Percentiles rank a stretch among this genome's conserved stretches.
These are phyloP conservation scores for Combretum micranthum DNA, from an alignment of 345 rosid species.

Conservation along the genomic window DNA sequence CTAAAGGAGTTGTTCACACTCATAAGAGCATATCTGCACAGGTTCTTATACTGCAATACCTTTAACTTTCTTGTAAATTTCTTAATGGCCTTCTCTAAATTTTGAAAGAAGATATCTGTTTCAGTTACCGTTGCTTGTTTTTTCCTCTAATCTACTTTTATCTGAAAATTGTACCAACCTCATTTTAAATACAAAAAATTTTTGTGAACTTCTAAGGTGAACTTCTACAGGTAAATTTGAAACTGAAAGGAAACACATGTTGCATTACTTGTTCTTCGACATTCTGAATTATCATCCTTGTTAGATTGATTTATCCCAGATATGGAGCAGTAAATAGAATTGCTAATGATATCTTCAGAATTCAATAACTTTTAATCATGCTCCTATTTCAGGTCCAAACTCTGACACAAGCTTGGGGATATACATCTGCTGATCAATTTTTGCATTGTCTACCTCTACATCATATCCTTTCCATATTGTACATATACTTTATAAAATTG, in stretches of 20 bases:
- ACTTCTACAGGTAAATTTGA: too few relatives aligned
- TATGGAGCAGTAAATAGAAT: too few relatives aligned
- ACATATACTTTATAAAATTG: conserved; percentile 3
- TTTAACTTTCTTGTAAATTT: neutral
- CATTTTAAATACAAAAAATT: too few relatives aligned
- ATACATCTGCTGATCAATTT: conserved; percentile 73
- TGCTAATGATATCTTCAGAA: too few relatives aligned
- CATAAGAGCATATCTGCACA: conserved; percentile 81
- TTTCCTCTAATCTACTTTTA: too few relatives aligned
- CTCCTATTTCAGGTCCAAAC: conserved; percentile 59
- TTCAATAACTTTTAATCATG: neutral
- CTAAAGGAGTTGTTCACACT: conserved; percentile 97
- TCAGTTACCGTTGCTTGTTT: too few relatives aligned
- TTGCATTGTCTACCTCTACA: conserved; percentile 93
- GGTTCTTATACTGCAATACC: conserved; percentile 26
- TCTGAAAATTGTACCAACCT: too few relatives aligned
- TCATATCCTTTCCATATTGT: conserved; percentile 46
- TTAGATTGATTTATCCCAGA: too few relatives aligned
- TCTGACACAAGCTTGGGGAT: conserved; percentile 87
- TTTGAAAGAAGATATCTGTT: neutral
- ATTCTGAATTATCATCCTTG: too few relatives aligned
- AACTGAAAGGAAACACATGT: too few relatives aligned
- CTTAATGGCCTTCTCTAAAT: neutral
- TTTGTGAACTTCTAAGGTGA: too few relatives aligned
- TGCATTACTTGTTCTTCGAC: too few relatives aligned